Percentiles rank a stretch among this genome's conserved stretches.
These are phyloP conservation scores for Rhododendron simsii DNA, from an alignment of 148 eudicot genomes.

Conservation along the genomic window DNA sequence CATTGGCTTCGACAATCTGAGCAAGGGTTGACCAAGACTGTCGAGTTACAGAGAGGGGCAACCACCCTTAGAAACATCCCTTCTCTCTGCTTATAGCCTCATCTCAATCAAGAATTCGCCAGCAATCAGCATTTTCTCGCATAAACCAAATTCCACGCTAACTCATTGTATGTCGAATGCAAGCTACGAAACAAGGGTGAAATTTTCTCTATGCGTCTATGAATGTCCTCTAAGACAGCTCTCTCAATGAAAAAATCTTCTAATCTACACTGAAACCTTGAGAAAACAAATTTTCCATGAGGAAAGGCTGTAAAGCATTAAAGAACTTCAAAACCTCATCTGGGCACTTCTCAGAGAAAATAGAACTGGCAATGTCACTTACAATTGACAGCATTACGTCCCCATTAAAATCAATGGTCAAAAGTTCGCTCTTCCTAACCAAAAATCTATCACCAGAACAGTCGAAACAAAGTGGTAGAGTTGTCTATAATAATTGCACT, in stretches of 20 bases:
- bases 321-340: slow-evolving; percentile 62
- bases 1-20: background rate
- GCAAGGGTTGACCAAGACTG: background rate
- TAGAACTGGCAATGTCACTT: slow-evolving; percentile 59
- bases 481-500: slow-evolving; percentile 57
- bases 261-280: slow-evolving; percentile 79
- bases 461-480: slow-evolving; percentile 55
- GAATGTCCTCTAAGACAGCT: slow-evolving; percentile 32
- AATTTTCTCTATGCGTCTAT: slow-evolving; percentile 41
- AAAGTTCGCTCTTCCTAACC: slow-evolving; percentile 46
- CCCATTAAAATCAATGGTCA: slow-evolving; percentile 48
- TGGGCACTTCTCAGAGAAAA: slow-evolving; percentile 68
- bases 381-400: slow-evolving; percentile 52
- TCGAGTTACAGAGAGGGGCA: background rate
- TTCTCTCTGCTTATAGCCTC: background rate
- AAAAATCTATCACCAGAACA: slow-evolving; percentile 53
- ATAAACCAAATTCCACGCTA: background rate
- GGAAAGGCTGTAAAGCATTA: slow-evolving; percentile 66
- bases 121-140: no score
- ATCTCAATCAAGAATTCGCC: background rate
- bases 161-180: slow-evolving; percentile 50
- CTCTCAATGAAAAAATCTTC: slow-evolving; percentile 51
- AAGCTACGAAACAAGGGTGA: slow-evolving; percentile 47
- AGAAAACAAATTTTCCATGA: slow-evolving; percentile 68
- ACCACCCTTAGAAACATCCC: background rate